phyloP scores from a whole-genome alignment of 169 alveolate species.

The Theileria orientalis region DNA sequence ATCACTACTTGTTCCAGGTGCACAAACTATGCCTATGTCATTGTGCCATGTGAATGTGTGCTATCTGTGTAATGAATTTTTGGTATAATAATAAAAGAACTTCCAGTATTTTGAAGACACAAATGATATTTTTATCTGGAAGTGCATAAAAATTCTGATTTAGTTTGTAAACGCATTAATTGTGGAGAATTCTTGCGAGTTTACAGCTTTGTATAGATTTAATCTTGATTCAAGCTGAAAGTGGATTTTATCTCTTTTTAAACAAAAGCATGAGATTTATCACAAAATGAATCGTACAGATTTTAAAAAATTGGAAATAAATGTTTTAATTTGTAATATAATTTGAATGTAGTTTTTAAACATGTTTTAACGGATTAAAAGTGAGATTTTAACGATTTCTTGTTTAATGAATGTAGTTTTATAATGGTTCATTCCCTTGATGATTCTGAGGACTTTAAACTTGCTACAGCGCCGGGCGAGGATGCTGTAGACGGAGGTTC shows the following conservation, averaged over 20 bases:
- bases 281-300: no score
- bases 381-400: background rate
- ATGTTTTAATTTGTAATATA: background rate
- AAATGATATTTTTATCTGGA: background rate
- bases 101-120: background rate
- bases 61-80: conserved; percentile 9
- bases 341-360: background rate
- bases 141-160: conserved; percentile 1
- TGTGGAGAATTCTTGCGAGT: background rate
- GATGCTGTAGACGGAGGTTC: background rate
- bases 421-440: conserved; percentile 11
- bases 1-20: conserved; percentile 10
- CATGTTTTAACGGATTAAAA: conserved; percentile 5
- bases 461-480: background rate
- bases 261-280: no score
- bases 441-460: background rate
- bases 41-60: conserved; percentile 37
- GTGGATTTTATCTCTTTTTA: background rate
- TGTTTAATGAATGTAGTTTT: conserved; percentile 9
- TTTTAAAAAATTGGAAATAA: background rate
- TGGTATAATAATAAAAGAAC: background rate
- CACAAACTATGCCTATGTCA: conserved; percentile 13
- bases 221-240: background rate
- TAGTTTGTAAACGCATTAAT: background rate
- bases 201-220: background rate